Evolutionary conservation across 805 yeast species (phyloP).

Genomic region (Tetrapisispora fleetii): DNA sequence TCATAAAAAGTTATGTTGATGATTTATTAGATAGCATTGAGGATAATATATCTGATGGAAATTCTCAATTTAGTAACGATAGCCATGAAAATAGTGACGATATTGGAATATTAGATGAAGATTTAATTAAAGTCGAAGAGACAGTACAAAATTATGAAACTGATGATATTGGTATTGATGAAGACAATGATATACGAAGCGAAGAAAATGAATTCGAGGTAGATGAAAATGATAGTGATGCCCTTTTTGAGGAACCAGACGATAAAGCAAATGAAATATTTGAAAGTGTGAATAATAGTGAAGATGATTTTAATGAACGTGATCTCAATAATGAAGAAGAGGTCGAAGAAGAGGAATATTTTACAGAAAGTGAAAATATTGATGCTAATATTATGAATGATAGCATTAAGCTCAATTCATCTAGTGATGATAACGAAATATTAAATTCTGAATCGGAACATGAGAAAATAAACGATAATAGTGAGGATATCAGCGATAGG

Average conservation of each 20-base stretch:
- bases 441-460: not conserved
- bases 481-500: no score
- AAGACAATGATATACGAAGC: no score
- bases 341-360: not conserved
- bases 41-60: not conserved
- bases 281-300: no score
- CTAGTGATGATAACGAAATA: not conserved
- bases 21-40: not conserved
- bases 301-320: not conserved
- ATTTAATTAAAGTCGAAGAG: not conserved
- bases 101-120: not conserved
- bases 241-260: no score
- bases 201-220: not conserved
- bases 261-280: not conserved
- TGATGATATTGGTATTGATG: no score
- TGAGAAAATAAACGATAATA: not conserved
- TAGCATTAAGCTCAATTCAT: conserved; percentile 5
- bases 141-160: not conserved
- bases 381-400: conserved; percentile 3
- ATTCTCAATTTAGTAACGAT: not conserved
- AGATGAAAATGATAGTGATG: not conserved
- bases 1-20: not conserved
- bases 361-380: not conserved
- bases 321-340: not conserved
- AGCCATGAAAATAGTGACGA: not conserved